A percentile compares a stretch with the other conserved stretches of the same genome.
phyloP scores from a whole-genome alignment of 2,329 filamentous ascomycete genomes.

The Ophiostoma perfectum region DNA sequence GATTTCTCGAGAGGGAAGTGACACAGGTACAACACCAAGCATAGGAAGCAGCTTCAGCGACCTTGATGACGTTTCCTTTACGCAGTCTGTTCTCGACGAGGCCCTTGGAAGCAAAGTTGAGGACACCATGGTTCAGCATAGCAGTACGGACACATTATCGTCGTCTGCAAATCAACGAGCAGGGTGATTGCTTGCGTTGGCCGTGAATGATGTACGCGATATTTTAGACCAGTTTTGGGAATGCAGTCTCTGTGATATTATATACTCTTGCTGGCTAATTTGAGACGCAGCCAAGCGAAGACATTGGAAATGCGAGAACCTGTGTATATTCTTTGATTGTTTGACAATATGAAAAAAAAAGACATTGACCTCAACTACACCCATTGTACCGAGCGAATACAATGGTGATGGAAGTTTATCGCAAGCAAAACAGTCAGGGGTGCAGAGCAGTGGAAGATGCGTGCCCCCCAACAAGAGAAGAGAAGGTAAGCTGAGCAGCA shows the following conservation, averaged over 20 bases:
- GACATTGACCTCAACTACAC: background rate
- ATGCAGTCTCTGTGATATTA: no score
- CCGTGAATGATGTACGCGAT: no score
- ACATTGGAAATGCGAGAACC: no score
- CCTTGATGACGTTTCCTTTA: constrained; percentile 49
- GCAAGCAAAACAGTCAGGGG: no score
- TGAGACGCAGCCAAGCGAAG: no score
- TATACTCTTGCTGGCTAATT: no score
- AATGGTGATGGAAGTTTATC: background rate
- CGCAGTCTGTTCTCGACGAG: constrained; percentile 28
- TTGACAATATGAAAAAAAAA: background rate
- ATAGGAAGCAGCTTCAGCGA: constrained; percentile 86
- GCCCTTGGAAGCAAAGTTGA: constrained; percentile 27
- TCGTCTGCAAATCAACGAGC: constrained; percentile 16
- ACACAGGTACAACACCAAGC: constrained; percentile 59
- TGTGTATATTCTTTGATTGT: background rate
- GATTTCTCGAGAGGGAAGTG: constrained; percentile 55
- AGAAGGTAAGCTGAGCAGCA: background rate
- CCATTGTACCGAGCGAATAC: background rate
- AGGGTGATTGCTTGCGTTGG: background rate
- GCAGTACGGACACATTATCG: constrained; percentile 19
- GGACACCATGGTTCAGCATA: constrained; percentile 19
- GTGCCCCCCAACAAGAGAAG: background rate
- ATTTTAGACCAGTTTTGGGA: no score
- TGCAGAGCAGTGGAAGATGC: no score